Base-by-base conservation (phyloP, 2,329 filamentous ascomycete species). In the Colletotrichum limetticola region DNA sequence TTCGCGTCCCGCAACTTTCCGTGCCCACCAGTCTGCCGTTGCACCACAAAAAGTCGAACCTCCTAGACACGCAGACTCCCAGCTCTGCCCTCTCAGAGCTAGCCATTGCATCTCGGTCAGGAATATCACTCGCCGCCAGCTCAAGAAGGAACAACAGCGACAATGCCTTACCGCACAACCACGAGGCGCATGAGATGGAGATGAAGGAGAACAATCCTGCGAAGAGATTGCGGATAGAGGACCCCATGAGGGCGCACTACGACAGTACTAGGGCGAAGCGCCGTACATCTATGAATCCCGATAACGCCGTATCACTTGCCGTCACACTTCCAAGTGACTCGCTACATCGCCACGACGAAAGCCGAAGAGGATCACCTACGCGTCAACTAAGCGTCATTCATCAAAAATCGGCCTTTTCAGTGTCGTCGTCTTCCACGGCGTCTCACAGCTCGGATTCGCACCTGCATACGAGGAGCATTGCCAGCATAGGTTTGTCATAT, bases 281-380 rank as follows among this genome's bases (percentile, higher is more conserved):
- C 59, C 84, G 89, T 49, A 88, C 89, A 2, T 88, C 87, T 0
- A 90, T 88, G 32, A 88, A 88, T 1, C 86, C 85, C 0, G 81
- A 83, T 2, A 87, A 87, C 14, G 80, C 77, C 19, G 78, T 85
- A 32, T 71, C 81, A 2, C 14, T 61, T 16, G 70, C 42, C 16
- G 60, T 72, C 46, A 72, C 70, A 8, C 80, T 82, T 30, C 83
- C 84, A 35, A 82, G 81, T 60, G 88, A 89, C 49, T 76, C 84
- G 68, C 76, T 85, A 55, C 85, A 87, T 70, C 86, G 88, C 64
- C 85, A 87, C 12, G 87, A 89, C 7, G 78, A 83, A 6, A 80
- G 80, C 11, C 84, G 85, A 3, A 85, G 88, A n/a, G 84, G 85
- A 5, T 90, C 88, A 2, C 88, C 89, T 0, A 86, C 86, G 1